Conservation (phyloP, 108 stramenopile genomes). For the Pseudonitzschia multiseries region DNA sequence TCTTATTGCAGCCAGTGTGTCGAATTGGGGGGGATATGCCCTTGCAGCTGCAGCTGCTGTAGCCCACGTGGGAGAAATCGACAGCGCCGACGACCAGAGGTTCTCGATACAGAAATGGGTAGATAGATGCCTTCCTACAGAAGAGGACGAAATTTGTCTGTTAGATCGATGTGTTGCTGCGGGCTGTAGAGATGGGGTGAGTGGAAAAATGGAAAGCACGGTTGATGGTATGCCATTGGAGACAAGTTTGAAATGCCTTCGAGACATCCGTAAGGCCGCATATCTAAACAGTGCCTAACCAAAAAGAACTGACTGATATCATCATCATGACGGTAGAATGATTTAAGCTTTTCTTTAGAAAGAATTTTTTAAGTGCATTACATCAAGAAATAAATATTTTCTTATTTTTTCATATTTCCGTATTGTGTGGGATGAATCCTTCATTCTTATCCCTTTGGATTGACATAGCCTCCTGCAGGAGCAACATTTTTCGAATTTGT, state of each 20-base stretch:
- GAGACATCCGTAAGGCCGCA: constrained; percentile 48
- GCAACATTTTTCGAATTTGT: constrained; percentile 40
- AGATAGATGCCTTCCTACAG: constrained; percentile 50
- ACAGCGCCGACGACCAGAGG: background rate
- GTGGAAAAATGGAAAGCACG: constrained; percentile 59
- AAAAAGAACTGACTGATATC: background rate
- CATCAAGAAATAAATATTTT: no score
- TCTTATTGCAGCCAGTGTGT: constrained; percentile 78
- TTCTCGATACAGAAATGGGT: constrained; percentile 26
- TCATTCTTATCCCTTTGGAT: constrained; percentile 8
- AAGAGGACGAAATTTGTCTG: constrained; percentile 52
- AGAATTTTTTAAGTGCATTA: no score
- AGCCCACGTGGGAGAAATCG: constrained; percentile 16
- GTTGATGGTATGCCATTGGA: constrained; percentile 79
- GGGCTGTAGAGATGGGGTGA: constrained; percentile 73
- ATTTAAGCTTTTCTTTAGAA: no score
- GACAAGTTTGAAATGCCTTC: constrained; percentile 58
- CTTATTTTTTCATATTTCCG: background rate
- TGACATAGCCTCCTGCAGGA: constrained; percentile 43
- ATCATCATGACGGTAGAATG: no score
- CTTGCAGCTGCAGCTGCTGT: constrained; percentile 62
- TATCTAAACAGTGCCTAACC: background rate
- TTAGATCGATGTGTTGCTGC: constrained; percentile 51
- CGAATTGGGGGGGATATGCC: constrained; percentile 90
- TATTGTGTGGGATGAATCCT: background rate